Conservation (phyloP, 2,329 filamentous ascomycete species). For the Gyromitra esculenta region DNA sequence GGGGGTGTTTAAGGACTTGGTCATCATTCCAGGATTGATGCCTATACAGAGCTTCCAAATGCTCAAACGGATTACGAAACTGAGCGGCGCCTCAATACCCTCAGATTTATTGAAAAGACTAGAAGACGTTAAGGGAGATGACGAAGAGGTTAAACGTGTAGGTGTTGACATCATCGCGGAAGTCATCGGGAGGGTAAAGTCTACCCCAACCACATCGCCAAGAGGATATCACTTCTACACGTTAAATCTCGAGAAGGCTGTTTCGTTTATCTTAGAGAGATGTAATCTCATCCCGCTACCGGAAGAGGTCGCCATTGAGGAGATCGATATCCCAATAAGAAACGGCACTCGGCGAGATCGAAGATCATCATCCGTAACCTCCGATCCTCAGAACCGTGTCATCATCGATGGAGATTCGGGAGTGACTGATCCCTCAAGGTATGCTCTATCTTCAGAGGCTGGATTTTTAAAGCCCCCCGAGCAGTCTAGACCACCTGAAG, state of each 20-base stretch:
- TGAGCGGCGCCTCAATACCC: slow-evolving; percentile 88
- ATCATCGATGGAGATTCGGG: slow-evolving; percentile 72
- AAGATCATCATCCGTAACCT: slow-evolving; percentile 80
- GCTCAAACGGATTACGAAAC: slow-evolving; percentile 89
- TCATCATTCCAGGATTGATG: slow-evolving; percentile 95
- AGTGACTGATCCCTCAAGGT: slow-evolving; percentile 58
- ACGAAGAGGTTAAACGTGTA: slow-evolving; percentile 80
- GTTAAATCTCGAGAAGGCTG: slow-evolving; percentile 92
- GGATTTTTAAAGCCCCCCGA: slow-evolving; percentile 46
- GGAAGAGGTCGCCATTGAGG: slow-evolving; percentile 56
- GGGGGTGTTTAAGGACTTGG: slow-evolving; percentile 83
- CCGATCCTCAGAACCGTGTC: slow-evolving; percentile 85
- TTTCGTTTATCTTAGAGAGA: slow-evolving; percentile 89
- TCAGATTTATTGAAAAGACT: slow-evolving; percentile 74
- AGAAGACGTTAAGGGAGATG: slow-evolving; percentile 78
- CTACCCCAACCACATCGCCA: slow-evolving; percentile 63
- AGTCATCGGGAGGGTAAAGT: slow-evolving; percentile 80
- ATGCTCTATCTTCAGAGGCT: slow-evolving; percentile 55
- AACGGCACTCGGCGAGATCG: slow-evolving; percentile 65
- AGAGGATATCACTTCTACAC: slow-evolving; percentile 98
- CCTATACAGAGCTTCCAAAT: slow-evolving; percentile 98
- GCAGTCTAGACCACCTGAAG: slow-evolving; percentile 65
- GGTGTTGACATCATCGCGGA: slow-evolving; percentile 86
- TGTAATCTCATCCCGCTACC: slow-evolving; percentile 78
- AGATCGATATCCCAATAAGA: slow-evolving; percentile 62